Percentiles rank a stretch among this genome's conserved stretches.
Conservation (phyloP, 805 yeast genomes). For the Pichia membranifaciens region DNA sequence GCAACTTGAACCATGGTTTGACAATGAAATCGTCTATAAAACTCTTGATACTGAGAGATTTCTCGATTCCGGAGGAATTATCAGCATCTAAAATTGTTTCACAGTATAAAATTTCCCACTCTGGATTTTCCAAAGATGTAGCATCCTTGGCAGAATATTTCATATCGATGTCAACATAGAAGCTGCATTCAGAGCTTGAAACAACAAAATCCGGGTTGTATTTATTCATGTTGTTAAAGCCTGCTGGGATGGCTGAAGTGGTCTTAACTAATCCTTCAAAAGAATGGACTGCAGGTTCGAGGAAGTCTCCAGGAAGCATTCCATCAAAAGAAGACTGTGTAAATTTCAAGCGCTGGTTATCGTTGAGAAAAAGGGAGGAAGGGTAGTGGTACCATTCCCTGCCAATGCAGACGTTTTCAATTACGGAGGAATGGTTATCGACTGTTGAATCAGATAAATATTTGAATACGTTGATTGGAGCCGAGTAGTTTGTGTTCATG, state of each 20-base stretch:
- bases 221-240: slow-evolving; percentile 70
- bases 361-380: slow-evolving; percentile 73
- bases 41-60: neutral
- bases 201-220: slow-evolving; percentile 57
- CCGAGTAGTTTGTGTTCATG: slow-evolving; percentile 59
- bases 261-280: slow-evolving; percentile 24
- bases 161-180: slow-evolving; percentile 57
- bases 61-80: slow-evolving; percentile 43
- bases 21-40: slow-evolving; percentile 2
- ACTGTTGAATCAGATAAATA: slow-evolving; percentile 31
- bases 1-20: slow-evolving; percentile 14
- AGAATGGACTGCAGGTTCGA: slow-evolving; percentile 29
- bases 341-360: slow-evolving; percentile 57
- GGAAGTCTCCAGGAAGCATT: slow-evolving; percentile 80
- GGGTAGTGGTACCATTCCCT: slow-evolving; percentile 95
- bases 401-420: slow-evolving; percentile 73
- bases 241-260: slow-evolving; percentile 47
- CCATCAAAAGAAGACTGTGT: slow-evolving; percentile 80
- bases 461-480: slow-evolving; percentile 60
- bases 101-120: slow-evolving; percentile 49
- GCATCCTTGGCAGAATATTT: slow-evolving; percentile 39
- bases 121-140: slow-evolving; percentile 19
- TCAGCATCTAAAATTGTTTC: slow-evolving; percentile 47
- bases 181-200: slow-evolving; percentile 53
- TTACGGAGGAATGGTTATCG: slow-evolving; percentile 14